Evolutionary conservation across 1,284 basidiomycete species (phyloP).

Genomic region (Marasmius oreades): DNA sequence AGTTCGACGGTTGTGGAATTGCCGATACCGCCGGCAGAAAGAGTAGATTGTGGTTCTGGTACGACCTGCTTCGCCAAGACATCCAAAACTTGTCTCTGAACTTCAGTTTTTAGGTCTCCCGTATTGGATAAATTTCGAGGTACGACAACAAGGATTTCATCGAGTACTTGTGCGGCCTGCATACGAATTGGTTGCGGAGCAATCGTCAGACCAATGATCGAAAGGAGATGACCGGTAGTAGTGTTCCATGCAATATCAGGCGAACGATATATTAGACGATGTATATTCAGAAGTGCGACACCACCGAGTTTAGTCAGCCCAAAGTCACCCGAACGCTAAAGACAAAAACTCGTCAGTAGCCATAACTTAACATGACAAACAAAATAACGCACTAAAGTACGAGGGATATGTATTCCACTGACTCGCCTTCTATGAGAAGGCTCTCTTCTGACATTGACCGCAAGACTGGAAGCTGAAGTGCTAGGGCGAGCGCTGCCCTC

Average conservation of each 20-base stretch:
- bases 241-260: slow-evolving; percentile 85
- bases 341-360: neutral
- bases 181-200: slow-evolving; percentile 80
- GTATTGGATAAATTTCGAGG: slow-evolving; percentile 63
- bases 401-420: slow-evolving; percentile 81
- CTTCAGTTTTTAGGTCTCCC: slow-evolving; percentile 60
- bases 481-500: slow-evolving; percentile 18
- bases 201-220: slow-evolving; percentile 60
- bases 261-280: slow-evolving; percentile 77
- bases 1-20: slow-evolving; percentile 69
- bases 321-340: slow-evolving; percentile 77
- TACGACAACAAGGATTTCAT: slow-evolving; percentile 74
- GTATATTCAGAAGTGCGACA: slow-evolving; percentile 79
- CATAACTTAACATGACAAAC: neutral
- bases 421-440: slow-evolving; percentile 65
- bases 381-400: slow-evolving; percentile 57
- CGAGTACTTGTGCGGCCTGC: slow-evolving; percentile 84
- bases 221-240: slow-evolving; percentile 76
- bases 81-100: slow-evolving; percentile 81
- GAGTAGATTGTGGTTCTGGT: slow-evolving; percentile 36
- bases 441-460: slow-evolving; percentile 19
- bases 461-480: slow-evolving; percentile 34
- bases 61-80: slow-evolving; percentile 81
- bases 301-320: slow-evolving; percentile 82
- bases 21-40: slow-evolving; percentile 26